Evolutionary conservation across 331 rosid species (phyloP).

Genomic region (Erythrophleum ivorense): DNA sequence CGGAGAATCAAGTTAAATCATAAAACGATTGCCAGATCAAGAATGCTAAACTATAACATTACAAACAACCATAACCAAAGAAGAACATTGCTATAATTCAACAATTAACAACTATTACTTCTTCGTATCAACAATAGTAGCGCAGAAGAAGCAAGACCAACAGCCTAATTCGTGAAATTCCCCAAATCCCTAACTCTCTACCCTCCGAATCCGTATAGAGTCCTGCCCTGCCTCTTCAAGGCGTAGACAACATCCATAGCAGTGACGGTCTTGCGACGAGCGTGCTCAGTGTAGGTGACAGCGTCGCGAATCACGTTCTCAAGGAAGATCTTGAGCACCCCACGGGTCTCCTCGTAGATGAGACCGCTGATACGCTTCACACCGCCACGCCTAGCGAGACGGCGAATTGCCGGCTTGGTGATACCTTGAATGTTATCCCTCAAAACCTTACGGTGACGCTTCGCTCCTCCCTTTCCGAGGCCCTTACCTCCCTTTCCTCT

Average conservation of each 20-base stretch:
- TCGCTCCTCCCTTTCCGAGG: constrained; percentile 39
- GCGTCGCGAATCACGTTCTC: constrained; percentile 24
- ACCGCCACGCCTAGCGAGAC: constrained; percentile 32
- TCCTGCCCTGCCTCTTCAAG: constrained; percentile 42
- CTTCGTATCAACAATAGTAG: constrained; percentile 23
- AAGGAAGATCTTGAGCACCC: background rate
- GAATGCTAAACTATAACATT: background rate
- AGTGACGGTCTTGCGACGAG: constrained; percentile 37
- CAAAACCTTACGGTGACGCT: constrained; percentile 42
- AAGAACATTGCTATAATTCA: background rate
- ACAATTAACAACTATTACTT: background rate
- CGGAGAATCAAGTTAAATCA: background rate
- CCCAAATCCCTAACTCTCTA: constrained; percentile 8
- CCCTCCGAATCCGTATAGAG: constrained; percentile 36
- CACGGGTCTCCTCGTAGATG: constrained; percentile 37
- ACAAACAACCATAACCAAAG: background rate
- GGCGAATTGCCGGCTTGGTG: constrained; percentile 36
- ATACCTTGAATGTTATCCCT: constrained; percentile 38
- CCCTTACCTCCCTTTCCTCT: constrained; percentile 45
- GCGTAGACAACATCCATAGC: constrained; percentile 42
- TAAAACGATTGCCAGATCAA: background rate
- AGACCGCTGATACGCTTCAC: constrained; percentile 42
- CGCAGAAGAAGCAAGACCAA: background rate
- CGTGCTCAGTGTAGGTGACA: constrained; percentile 31
- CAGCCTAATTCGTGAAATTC: background rate